phyloP scores from a whole-genome alignment of 345 rosid species.

The Syzygium aromaticum region DNA sequence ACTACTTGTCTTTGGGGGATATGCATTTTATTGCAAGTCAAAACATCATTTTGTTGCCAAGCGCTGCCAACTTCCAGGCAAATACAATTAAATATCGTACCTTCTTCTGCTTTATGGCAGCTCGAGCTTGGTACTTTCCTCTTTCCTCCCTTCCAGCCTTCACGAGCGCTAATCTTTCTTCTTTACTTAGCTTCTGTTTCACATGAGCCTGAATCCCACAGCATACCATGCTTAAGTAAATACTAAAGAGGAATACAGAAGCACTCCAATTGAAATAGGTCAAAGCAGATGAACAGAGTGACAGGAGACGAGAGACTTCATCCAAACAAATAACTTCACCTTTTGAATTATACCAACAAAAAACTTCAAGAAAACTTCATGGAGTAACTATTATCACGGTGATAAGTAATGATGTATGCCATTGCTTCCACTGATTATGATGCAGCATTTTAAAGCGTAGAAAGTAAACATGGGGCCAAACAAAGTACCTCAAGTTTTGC shows the following conservation, averaged over 20 bases:
- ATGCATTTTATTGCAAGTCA: not conserved
- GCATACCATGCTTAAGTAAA: slow-evolving; percentile 16
- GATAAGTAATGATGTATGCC: not conserved
- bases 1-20: not conserved
- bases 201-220: slow-evolving; percentile 58
- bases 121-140: slow-evolving; percentile 55
- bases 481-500: slow-evolving; percentile 40
- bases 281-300: not conserved
- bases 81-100: slow-evolving; percentile 14
- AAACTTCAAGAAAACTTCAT: not conserved
- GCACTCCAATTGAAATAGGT: not conserved
- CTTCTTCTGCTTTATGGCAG: slow-evolving; percentile 84
- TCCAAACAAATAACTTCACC: not conserved
- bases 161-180: slow-evolving; percentile 67
- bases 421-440: not conserved
- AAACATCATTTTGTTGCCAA: not conserved
- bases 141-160: slow-evolving; percentile 88
- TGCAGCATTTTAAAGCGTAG: not conserved
- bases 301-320: not conserved
- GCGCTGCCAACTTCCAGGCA: not conserved
- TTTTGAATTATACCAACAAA: not conserved
- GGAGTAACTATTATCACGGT: not conserved
- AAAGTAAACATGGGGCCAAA: not conserved
- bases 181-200: slow-evolving; percentile 63
- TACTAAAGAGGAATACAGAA: not conserved